phyloP scores from a whole-genome alignment of 805 yeast species.

The Saccharomycopsis microspora region DNA sequence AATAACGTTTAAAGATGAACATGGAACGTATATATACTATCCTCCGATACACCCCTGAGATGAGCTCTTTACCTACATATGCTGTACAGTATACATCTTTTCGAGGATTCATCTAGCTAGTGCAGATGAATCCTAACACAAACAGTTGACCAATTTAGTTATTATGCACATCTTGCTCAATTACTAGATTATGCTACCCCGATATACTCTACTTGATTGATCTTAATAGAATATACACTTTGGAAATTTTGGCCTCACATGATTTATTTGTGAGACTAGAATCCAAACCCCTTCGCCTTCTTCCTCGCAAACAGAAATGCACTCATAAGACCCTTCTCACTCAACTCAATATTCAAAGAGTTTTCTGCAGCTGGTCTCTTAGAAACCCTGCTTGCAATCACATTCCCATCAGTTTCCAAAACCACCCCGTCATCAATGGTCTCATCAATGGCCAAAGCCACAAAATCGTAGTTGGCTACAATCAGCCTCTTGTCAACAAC shows the following conservation, averaged over 20 bases:
- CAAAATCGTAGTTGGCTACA: constrained; percentile 76
- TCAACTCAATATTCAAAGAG: constrained; percentile 46
- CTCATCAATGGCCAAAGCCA: constrained; percentile 81
- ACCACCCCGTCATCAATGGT: constrained; percentile 89
- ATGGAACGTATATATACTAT: too few relatives aligned
- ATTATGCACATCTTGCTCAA: not conserved
- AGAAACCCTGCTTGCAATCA: constrained; percentile 87
- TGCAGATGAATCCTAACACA: too few relatives aligned
- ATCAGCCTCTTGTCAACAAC: constrained; percentile 70
- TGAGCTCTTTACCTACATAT: too few relatives aligned
- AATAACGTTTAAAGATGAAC: too few relatives aligned
- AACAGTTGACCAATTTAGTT: too few relatives aligned
- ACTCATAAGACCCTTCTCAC: constrained; percentile 68
- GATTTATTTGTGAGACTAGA: not conserved
- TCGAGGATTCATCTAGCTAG: too few relatives aligned
- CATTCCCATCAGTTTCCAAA: constrained; percentile 78
- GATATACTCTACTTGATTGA: not conserved
- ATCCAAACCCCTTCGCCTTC: constrained; percentile 29
- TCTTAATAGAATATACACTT: not conserved
- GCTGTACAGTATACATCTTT: too few relatives aligned
- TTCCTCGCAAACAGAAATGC: constrained; percentile 85
- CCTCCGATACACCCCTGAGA: too few relatives aligned
- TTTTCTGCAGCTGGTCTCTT: constrained; percentile 45
- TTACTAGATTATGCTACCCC: not conserved
- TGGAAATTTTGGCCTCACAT: too few relatives aligned